phyloP scores from a whole-genome alignment of 495 filamentous ascomycete genomes.

The Hypoxylon fragiforme region DNA sequence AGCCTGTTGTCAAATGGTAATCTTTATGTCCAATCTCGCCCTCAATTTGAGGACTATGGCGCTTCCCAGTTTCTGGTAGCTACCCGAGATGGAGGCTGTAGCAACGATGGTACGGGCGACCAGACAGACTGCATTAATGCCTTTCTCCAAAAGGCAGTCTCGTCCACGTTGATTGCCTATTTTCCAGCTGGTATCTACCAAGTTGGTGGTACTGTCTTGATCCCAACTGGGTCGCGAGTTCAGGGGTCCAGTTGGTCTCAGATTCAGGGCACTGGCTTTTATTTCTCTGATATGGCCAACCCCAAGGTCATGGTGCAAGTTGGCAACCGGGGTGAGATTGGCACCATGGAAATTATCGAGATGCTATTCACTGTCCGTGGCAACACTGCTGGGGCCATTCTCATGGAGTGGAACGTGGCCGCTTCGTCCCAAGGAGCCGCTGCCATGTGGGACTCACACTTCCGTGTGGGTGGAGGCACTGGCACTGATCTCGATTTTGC shows the following conservation, averaged over 20 bases:
- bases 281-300: slow-evolving; percentile 47
- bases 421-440: slow-evolving; percentile 14
- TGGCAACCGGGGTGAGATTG: slow-evolving; percentile 54
- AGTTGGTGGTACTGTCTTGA: slow-evolving; percentile 37
- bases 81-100: slow-evolving; percentile 1
- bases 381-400: slow-evolving; percentile 32
- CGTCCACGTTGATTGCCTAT: slow-evolving; percentile 8
- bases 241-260: slow-evolving; percentile 35
- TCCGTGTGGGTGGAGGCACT: slow-evolving; percentile 53
- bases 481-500: slow-evolving; percentile 66
- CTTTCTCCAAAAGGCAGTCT: not conserved
- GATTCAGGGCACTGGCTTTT: slow-evolving; percentile 39
- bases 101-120: slow-evolving; percentile 4
- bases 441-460: slow-evolving; percentile 37
- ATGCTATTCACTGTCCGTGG: slow-evolving; percentile 40
- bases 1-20: not conserved
- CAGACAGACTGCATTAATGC: slow-evolving; percentile 5
- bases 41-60: not conserved
- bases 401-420: slow-evolving; percentile 41
- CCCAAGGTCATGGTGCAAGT: slow-evolving; percentile 54
- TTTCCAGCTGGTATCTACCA: slow-evolving; percentile 39
- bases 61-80: not conserved
- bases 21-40: not conserved
- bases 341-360: slow-evolving; percentile 55
- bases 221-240: slow-evolving; percentile 52